Conservation (phyloP, 176 grass and related monocot species). For the Saccharum officinarum region DNA sequence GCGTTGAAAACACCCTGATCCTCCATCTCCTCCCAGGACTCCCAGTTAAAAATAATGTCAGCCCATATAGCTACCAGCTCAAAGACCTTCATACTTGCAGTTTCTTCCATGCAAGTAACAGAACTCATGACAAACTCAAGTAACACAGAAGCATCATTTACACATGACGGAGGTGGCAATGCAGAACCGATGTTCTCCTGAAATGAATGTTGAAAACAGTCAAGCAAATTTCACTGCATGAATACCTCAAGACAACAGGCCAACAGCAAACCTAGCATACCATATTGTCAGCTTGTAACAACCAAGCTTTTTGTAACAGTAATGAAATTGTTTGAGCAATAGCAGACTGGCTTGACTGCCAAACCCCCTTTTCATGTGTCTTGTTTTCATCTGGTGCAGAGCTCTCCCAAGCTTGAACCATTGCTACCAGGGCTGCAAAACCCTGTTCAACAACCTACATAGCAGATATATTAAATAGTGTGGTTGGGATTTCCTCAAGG, state of each 20-base stretch:
- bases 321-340: conserved; percentile 68
- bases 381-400: conserved; percentile 66
- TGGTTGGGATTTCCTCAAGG: not conserved
- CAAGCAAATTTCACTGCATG: not conserved
- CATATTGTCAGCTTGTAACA: conserved; percentile 34
- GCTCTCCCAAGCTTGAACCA: conserved; percentile 80
- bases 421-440: conserved; percentile 60
- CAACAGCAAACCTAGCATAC: conserved; percentile 43
- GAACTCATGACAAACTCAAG: conserved; percentile 72
- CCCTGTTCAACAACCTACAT: conserved; percentile 75
- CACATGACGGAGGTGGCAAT: conserved; percentile 65
- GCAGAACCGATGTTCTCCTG: conserved; percentile 26
- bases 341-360: conserved; percentile 57
- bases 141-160: conserved; percentile 79
- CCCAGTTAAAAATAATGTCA: conserved; percentile 59
- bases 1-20: conserved; percentile 75
- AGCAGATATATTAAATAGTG: not conserved
- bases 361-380: conserved; percentile 47
- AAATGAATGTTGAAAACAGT: conserved; percentile 17
- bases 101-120: conserved; percentile 54
- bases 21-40: conserved; percentile 90
- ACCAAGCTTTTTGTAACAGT: conserved; percentile 77
- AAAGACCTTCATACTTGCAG: conserved; percentile 55
- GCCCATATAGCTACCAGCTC: conserved; percentile 75
- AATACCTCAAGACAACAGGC: not conserved